Conservation (phyloP, 495 filamentous ascomycete species). For the Lepidopterella palustris region DNA sequence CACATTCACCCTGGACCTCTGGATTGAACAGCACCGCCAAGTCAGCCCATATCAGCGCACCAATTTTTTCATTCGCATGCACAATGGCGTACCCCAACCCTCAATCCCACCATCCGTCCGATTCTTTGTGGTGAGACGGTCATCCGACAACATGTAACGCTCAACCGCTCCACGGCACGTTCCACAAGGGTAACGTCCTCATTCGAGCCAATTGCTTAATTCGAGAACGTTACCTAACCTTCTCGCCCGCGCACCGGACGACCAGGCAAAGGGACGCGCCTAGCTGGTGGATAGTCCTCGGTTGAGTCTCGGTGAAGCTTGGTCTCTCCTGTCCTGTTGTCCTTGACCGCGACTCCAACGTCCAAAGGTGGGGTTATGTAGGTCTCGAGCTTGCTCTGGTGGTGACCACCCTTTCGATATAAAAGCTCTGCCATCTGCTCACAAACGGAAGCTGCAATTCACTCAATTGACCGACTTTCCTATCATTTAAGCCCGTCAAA, state of each 20-base stretch:
- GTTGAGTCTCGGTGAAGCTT: neutral
- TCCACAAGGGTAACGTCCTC: neutral
- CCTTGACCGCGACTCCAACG: neutral
- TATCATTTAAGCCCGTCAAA: neutral
- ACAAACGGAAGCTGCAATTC: neutral
- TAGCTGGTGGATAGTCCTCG: neutral
- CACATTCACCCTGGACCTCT: too few relatives aligned
- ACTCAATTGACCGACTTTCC: neutral
- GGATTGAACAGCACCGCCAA: neutral
- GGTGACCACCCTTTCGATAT: neutral
- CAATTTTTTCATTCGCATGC: neutral
- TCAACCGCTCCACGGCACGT: neutral
- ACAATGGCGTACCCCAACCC: neutral
- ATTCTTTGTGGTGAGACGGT: constrained; percentile 9
- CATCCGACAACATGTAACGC: constrained; percentile 18
- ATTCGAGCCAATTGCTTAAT: neutral
- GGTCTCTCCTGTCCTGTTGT: neutral
- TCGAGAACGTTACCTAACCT: neutral
- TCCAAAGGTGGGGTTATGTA: constrained; percentile 2
- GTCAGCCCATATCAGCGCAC: constrained; percentile 1
- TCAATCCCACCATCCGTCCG: neutral
- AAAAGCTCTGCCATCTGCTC: neutral
- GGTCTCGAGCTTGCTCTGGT: neutral
- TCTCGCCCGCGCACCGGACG: neutral
- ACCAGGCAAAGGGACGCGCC: neutral